phyloP scores from a whole-genome alignment of 2,329 filamentous ascomycete genomes.

The Pyrenophora tritici-repentis region DNA sequence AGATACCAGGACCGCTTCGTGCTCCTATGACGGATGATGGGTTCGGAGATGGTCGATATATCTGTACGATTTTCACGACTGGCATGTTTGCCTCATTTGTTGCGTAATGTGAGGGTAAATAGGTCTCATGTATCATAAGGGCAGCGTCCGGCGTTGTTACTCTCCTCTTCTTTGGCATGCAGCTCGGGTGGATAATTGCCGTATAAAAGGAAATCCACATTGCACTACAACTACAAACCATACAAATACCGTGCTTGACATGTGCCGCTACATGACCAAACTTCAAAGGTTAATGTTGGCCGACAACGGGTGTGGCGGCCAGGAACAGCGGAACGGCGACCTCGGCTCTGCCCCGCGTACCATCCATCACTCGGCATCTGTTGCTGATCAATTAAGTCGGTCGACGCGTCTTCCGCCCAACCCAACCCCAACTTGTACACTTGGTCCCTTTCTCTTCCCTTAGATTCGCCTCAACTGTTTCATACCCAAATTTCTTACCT shows the following conservation, averaged over 20 bases:
- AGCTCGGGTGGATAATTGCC: constrained; percentile 13
- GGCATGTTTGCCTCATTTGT: constrained; percentile 23
- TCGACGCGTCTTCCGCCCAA: constrained; percentile 6
- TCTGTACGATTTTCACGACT: constrained; percentile 13
- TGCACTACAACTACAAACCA: not conserved
- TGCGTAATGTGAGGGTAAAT: constrained; percentile 32
- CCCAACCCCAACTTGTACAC: not conserved
- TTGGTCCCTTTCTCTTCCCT: not conserved
- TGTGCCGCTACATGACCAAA: not conserved
- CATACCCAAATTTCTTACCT: too few species aligned
- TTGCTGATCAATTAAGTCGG: constrained; percentile 29
- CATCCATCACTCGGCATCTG: constrained; percentile 23
- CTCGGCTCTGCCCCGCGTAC: constrained; percentile 23
- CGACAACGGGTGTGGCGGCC: constrained; percentile 2
- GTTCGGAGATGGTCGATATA: constrained; percentile 1
- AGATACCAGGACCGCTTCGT: not conserved
- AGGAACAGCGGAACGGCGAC: constrained; percentile 11
- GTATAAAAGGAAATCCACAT: constrained; percentile 10
- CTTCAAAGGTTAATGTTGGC: not conserved
- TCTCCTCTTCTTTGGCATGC: constrained; percentile 30
- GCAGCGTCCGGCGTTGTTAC: constrained; percentile 34
- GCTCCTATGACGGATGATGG: not conserved
- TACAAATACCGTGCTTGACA: not conserved
- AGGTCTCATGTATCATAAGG: constrained; percentile 38
- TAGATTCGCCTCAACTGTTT: too few species aligned